Base-by-base conservation (phyloP, 1,284 basidiomycete species). In the Athelia sp. region DNA sequence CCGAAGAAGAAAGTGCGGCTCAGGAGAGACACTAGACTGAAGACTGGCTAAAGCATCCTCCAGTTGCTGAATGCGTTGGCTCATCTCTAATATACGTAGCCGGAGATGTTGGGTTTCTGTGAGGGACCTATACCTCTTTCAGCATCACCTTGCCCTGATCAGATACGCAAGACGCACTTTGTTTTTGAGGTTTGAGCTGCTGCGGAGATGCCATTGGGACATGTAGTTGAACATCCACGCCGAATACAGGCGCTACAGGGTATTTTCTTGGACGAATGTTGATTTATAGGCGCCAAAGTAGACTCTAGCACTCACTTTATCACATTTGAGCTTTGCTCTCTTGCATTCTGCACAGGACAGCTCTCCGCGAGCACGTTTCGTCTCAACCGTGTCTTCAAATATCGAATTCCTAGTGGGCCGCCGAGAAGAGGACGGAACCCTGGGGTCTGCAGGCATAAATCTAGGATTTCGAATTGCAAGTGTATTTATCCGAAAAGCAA, bases 21-120 rank as follows among this genome's bases (percentile, higher is more conserved):
- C 81, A 38, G 65, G 75, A n/a, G 81, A 82, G 11, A 77, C 69
- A 21, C 74, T 69, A 3, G 78, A 73, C 56, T 87, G 82, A 50
- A 82, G 78, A 47, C 83, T 78, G 15, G 79, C 73, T 43, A 88
- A 65, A 0, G 82, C 82, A 49, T 86, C 83, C 62, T 87, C 84
- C 17, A 88, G 72, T 55, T 84, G 77, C 34, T 82, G 75, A 56
- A 88, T 87, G 38, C 85, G 76, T 55, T 84, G 78, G 40, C 82
- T 81, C 84, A 88, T 87, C 51, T 85, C 80, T 1, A 73, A 67
- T 24, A 88, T 85, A 63, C 84, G 86, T 43, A 70, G 65, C 58
- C 87, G 85, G 2, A 88, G 68, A 54, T 85, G 78, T 40, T 83
- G 78, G 4, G 85, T 87, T 54, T 85, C 82, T 11, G 84, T 79